Evolutionary conservation across 257 asterid species (phyloP).

Genomic region (Solanum rostratum): DNA sequence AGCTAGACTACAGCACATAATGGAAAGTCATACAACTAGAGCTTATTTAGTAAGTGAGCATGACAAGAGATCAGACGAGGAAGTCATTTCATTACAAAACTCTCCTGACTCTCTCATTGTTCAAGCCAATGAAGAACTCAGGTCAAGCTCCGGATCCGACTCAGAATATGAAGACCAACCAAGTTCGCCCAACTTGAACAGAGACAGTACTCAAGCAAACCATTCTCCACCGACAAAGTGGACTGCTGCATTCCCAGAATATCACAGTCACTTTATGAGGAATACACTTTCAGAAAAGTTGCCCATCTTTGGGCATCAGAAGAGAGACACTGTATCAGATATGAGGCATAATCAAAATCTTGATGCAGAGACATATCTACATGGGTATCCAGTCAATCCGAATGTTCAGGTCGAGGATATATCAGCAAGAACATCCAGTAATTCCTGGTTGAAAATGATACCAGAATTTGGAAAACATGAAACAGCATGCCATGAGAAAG

Average conservation of each 20-base stretch:
- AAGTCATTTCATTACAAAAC: slow-evolving; percentile 66
- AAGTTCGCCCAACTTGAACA: slow-evolving; percentile 28
- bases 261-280: slow-evolving; percentile 15
- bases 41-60: slow-evolving; percentile 15
- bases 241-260: slow-evolving; percentile 21
- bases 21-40: slow-evolving; percentile 16
- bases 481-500: slow-evolving; percentile 23
- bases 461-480: slow-evolving; percentile 31
- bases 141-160: slow-evolving; percentile 25
- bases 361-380: slow-evolving; percentile 2
- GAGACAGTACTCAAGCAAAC: slow-evolving; percentile 10
- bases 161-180: slow-evolving; percentile 58
- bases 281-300: slow-evolving; percentile 11
- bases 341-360: slow-evolving; percentile 9
- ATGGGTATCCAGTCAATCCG: slow-evolving; percentile 20
- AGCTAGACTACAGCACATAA: slow-evolving; percentile 12
- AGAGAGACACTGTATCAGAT: slow-evolving; percentile 17
- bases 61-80: slow-evolving; percentile 34
- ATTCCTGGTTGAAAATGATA: slow-evolving; percentile 26
- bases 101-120: slow-evolving; percentile 54
- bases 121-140: slow-evolving; percentile 43
- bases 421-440: slow-evolving; percentile 15
- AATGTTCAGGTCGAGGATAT: slow-evolving; percentile 5
- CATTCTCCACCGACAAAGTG: slow-evolving; percentile 23
- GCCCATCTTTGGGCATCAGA: slow-evolving; percentile 21